These are phyloP conservation scores for Stipa capillata DNA, from an alignment of 176 grass and related monocot species.

Conservation along the genomic window DNA sequence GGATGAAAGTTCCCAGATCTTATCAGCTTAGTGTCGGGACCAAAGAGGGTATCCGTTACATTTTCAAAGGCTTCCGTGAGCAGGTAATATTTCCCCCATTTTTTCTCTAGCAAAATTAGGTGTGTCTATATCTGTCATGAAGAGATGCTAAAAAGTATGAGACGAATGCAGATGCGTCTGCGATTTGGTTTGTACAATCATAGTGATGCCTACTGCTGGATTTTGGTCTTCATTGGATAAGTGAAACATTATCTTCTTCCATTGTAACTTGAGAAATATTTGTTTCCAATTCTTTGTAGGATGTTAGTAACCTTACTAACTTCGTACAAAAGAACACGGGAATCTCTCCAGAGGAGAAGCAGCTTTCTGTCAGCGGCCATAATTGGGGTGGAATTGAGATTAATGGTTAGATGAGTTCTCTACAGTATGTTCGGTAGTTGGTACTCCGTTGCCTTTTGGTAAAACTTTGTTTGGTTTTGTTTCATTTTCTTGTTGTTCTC, in stretches of 20 bases:
- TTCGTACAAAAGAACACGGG: conserved; percentile 81
- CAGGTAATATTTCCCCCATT: conserved; percentile 35
- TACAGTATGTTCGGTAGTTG: not conserved
- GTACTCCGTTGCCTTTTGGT: not conserved
- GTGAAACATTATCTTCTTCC: not conserved
- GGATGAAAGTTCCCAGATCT: conserved; percentile 71
- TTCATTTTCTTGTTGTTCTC: not conserved
- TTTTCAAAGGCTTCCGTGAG: conserved; percentile 75
- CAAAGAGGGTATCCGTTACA: conserved; percentile 66
- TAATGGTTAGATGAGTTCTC: conserved; percentile 46
- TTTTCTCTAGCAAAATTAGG: not conserved
- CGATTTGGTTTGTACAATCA: not conserved
- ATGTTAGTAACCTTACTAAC: conserved; percentile 69
- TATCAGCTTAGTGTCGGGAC: conserved; percentile 69
- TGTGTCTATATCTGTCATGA: not conserved
- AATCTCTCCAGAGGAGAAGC: conserved; percentile 67
- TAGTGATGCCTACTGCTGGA: not conserved
- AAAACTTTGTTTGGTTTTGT: conserved; percentile 4
- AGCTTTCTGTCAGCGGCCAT: conserved; percentile 79
- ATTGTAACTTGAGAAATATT: conserved; percentile 10
- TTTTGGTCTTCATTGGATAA: not conserved
- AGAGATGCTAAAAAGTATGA: conserved; percentile 8
- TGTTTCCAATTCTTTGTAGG: conserved; percentile 38
- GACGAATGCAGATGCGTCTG: not conserved
- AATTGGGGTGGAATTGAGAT: conserved; percentile 84